phyloP scores from a whole-genome alignment of 2,329 filamentous ascomycete species.

The Fusarium scirpi region DNA sequence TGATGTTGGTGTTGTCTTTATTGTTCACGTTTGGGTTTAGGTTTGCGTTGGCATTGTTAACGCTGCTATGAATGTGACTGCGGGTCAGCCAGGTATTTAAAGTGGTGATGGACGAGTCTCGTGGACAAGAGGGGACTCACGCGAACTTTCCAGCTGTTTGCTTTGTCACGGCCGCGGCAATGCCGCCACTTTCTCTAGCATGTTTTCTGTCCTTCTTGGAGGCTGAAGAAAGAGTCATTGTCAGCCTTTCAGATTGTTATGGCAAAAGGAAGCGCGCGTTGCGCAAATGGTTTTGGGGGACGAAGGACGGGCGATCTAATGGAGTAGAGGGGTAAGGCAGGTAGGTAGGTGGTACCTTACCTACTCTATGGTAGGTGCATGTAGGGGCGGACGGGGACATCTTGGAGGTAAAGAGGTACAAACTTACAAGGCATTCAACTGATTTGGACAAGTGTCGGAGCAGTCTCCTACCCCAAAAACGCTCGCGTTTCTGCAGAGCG shows the following conservation, averaged over 20 bases:
- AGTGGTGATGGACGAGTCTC: slow-evolving; percentile 45
- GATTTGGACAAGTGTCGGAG: slow-evolving; percentile 48
- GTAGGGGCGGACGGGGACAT: slow-evolving; percentile 12
- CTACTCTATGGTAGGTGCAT: background rate
- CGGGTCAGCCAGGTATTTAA: slow-evolving; percentile 43
- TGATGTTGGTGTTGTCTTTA: slow-evolving; percentile 46
- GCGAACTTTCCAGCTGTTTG: slow-evolving; percentile 64
- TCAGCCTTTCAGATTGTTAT: slow-evolving; percentile 31
- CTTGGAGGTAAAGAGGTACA: slow-evolving; percentile 33
- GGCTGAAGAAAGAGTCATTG: slow-evolving; percentile 50
- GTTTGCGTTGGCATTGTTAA: slow-evolving; percentile 45
- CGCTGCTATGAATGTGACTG: slow-evolving; percentile 35
- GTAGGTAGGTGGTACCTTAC: background rate
- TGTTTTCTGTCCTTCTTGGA: slow-evolving; percentile 67
- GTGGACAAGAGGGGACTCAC: slow-evolving; percentile 55
- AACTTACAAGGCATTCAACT: slow-evolving; percentile 55
- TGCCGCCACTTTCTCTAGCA: slow-evolving; percentile 65
- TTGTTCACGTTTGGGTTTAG: slow-evolving; percentile 47
- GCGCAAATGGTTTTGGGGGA: slow-evolving; percentile 29
- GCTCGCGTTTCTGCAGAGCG: slow-evolving; percentile 50
- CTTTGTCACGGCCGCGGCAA: slow-evolving; percentile 66
- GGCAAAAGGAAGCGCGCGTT: slow-evolving; percentile 23
- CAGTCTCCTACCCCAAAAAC: slow-evolving; percentile 49
- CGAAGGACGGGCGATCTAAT: slow-evolving; percentile 28
- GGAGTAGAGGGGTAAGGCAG: slow-evolving; percentile 15